Evolutionary conservation across 768 basidiomycete species (phyloP), one percentile per base, ranked within the genome.

Genomic region (Plicaturopsis crispa): DNA sequence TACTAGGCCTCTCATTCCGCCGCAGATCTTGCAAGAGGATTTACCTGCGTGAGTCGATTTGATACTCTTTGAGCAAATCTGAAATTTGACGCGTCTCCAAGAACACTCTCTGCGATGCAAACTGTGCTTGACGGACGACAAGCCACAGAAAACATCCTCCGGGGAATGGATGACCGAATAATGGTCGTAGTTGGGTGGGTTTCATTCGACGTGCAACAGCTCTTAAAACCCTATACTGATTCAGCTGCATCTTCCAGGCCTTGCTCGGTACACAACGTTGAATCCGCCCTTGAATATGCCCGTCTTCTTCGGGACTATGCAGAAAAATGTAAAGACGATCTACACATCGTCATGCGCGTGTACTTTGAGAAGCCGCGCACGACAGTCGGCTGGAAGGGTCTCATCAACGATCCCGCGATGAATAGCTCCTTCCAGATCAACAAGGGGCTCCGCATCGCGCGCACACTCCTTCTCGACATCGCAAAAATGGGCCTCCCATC

Each of bases 311-410:
- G 72, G 42, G 73, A 66, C 24, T 97, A 97, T 53, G 86, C 91
- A 5, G 82, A 91, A 24, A 60, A 61, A 8, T 78, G 85, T 32
- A 78, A 78, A 52, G 81, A 87, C 8, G 96, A 97, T 49, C 72
- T 99, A 22, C 73, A 84, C 60, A 96, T 99, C 52, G 70, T 98
- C 48, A 98, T 98, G 94, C 83, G 92, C 19, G 91, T 97, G 49
- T 98, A 99, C 69, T 99, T 98, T 54, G 94, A 98, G 52, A 98
- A 98, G 52, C 84, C 84, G 1, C 73, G 94, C 21, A 98, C 94
- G 5, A 97, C 94, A 0, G 84, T 98, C 34, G 96, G 96, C 19
- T 99, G 94, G 94, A 99, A 99, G 60, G 94, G 94, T 24, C 76
- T 98, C 45, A 97, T 98, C 63, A 98, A 97, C 55, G 92, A 97